These are phyloP conservation scores for Penicillium hesseltinei DNA, from an alignment of 2,329 filamentous ascomycete genomes.

Conservation along the genomic window DNA sequence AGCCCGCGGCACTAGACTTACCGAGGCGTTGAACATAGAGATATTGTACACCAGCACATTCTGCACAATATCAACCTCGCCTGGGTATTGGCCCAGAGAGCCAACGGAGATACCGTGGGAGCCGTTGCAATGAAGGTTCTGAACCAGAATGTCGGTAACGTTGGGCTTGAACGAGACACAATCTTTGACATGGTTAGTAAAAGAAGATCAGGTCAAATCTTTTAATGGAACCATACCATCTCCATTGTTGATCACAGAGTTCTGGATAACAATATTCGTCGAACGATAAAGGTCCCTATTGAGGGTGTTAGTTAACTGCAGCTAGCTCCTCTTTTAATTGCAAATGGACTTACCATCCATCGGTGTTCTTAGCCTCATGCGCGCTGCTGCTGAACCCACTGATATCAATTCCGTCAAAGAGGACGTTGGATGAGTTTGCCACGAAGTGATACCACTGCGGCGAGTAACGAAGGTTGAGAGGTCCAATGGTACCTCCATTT, in stretches of 20 bases:
- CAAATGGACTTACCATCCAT: slow-evolving; percentile 47
- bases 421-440: slow-evolving; percentile 62
- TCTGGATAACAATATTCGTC: slow-evolving; percentile 63
- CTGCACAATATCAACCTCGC: slow-evolving; percentile 64
- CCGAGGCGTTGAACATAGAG: slow-evolving; percentile 56
- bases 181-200: slow-evolving; percentile 41
- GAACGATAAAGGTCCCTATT: slow-evolving; percentile 52
- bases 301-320: neutral
- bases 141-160: slow-evolving; percentile 65
- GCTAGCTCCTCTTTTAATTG: neutral
- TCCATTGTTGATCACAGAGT: slow-evolving; percentile 63
- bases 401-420: slow-evolving; percentile 64
- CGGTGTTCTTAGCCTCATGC: slow-evolving; percentile 63
- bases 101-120: slow-evolving; percentile 73
- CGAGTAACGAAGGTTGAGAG: slow-evolving; percentile 61
- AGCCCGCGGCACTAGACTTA: slow-evolving; percentile 29
- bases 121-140: slow-evolving; percentile 66
- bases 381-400: slow-evolving; percentile 53
- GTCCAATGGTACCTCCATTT: slow-evolving; percentile 57
- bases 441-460: slow-evolving; percentile 65
- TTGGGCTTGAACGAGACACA: slow-evolving; percentile 76
- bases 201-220: neutral
- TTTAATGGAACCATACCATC: slow-evolving; percentile 46
- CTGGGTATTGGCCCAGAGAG: slow-evolving; percentile 65
- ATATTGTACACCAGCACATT: slow-evolving; percentile 65